Evolutionary conservation across 306 rosid species (phyloP), one percentile per base, ranked within the genome.

Genomic region (Rosa chinensis): DNA sequence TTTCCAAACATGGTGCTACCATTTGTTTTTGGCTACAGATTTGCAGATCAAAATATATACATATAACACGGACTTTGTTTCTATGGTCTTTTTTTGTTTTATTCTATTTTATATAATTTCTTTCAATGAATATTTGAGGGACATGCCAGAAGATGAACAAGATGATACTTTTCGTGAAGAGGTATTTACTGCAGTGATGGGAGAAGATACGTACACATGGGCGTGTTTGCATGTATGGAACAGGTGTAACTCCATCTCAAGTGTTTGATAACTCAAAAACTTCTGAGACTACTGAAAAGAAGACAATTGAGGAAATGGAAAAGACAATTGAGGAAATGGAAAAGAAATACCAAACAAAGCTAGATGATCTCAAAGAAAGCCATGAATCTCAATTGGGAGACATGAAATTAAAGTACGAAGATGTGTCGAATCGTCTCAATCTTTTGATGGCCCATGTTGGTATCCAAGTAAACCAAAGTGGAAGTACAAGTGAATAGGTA

Each of bases 231-330:
- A 69, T 44, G 73, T 69, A 69, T 10, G 53, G 53, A 3, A 21
- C 5, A 44, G 10, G 39, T 43, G 44, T 45, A 11, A 70, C 73
- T 70, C 73, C 55, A 44, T 70, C 73, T 44, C 73, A 69, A 69
- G 55, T 44, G n/a, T 70, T 70, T 70, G 73, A 55, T 70, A 70
- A 28, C 23, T 44, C n/a, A n/a, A 44, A 14, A 68, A 1, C 18
- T 70, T 44, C 5, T 5, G 0, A n/a, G 0, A 0, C n/a, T 68
- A 68, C 20, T 42, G 50, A 42, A 47, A 44, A 9, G 5, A 68
- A 32, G n/a, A n/a, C n/a, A n/a, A n/a, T n/a, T n/a, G n/a, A n/a
- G n/a, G n/a, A n/a, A n/a, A n/a, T n/a, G n/a, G n/a, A n/a, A n/a
- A n/a, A n/a, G 49, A 70, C 48, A 44, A 3, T 47, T 8, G 73